Conservation (phyloP, 106 monocot species). For the Acorus calamus region DNA sequence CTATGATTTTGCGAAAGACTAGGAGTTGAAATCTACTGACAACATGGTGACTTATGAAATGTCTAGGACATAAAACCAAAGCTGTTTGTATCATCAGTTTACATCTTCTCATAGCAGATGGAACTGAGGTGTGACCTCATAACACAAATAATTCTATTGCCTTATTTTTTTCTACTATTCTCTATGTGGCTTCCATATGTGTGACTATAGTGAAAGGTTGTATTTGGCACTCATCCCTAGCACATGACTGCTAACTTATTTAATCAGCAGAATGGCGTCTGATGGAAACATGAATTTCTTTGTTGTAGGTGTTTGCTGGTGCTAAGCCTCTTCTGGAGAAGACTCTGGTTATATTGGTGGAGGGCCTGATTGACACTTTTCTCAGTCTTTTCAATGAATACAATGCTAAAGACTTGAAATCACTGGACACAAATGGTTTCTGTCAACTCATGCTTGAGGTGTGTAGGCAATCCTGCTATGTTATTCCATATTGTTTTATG, state of each 20-base stretch:
- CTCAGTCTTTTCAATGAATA: constrained; percentile 76
- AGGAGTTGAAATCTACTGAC: too few species aligned
- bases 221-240: too few species aligned
- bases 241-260: too few species aligned
- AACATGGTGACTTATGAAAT: too few species aligned
- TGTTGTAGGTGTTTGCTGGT: constrained; percentile 71
- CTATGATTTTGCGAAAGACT: too few species aligned
- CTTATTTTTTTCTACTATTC: not conserved
- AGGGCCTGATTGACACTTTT: constrained; percentile 87
- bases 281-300: not conserved
- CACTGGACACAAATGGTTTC: constrained; percentile 77
- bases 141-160: not conserved
- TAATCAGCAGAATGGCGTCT: too few species aligned
- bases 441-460: constrained; percentile 99
- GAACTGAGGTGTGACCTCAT: too few species aligned
- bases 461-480: not conserved
- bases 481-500: not conserved
- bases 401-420: constrained; percentile 49
- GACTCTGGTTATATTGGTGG: constrained; percentile 70
- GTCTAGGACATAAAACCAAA: too few species aligned
- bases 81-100: too few species aligned
- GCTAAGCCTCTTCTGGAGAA: constrained; percentile 85
- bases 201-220: not conserved
- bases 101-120: too few species aligned
- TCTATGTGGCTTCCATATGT: not conserved